phyloP scores from a whole-genome alignment of 148 eudicot species.

The Camellia granthamiana region DNA sequence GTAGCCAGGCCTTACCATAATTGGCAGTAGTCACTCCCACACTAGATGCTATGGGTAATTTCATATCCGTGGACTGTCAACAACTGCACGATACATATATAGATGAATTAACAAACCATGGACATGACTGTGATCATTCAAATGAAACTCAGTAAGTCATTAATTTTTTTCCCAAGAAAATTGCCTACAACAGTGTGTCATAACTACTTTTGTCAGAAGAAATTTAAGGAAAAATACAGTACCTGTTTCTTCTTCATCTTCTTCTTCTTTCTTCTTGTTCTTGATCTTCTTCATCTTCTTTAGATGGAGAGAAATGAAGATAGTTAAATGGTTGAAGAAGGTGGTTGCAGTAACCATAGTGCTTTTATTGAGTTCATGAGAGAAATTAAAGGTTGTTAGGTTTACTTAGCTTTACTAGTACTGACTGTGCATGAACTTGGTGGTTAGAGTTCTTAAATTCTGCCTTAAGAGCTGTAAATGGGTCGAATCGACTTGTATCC shows the following conservation, averaged over 20 bases:
- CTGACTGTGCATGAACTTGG: conserved; percentile 11
- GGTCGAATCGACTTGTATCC: not conserved
- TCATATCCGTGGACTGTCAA: not conserved
- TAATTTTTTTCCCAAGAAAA: not conserved
- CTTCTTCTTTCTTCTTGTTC: not conserved
- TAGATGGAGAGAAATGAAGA: not conserved
- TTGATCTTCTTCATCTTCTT: not conserved
- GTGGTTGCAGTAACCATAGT: conserved; percentile 10
- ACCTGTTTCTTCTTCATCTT: conserved; percentile 9
- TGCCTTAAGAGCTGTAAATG: not conserved
- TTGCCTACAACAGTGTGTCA: not conserved
- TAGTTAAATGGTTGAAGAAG: not conserved
- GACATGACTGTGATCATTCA: not conserved
- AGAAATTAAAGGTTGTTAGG: conserved; percentile 14
- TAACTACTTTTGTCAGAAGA: not conserved
- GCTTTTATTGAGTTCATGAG: conserved; percentile 15
- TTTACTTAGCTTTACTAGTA: conserved; percentile 12
- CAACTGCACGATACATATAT: not conserved
- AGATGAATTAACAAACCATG: not conserved
- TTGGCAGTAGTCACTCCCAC: not conserved
- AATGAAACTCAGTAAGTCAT: not conserved
- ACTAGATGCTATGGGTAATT: not conserved
- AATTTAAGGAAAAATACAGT: not conserved
- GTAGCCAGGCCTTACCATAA: not conserved
- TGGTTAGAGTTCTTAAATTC: conserved; percentile 18